Base-by-base conservation (phyloP, 805 yeast genomes). In the Monosporozyma siamensis region DNA sequence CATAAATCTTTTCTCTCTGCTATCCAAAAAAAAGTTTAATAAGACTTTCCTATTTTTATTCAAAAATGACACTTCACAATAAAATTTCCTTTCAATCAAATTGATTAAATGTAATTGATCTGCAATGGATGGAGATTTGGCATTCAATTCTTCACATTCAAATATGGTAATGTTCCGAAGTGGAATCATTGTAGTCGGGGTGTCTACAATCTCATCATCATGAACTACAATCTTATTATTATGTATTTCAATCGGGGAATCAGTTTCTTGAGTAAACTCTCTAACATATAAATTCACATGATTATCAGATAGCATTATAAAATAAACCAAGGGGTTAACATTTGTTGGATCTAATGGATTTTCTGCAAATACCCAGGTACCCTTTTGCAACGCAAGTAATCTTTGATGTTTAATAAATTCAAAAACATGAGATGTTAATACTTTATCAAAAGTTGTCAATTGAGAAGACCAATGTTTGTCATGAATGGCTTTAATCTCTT, bases 351-450 rank as follows among this genome's bases (percentile, higher is more conserved):
- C 58, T 10, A 61, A 47, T 17, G 82, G 87, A 41, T 71, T 65
- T 29, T 78, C 81, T 1, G 80, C 71, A 55, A 69, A 81, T 11
- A 82, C 89, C 95, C 95, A 86, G 2, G 83, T 73, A 1, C 95
- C 95, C 53, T 74, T 78, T 22, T 86, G 77, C 39, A 86, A 63
- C 54, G 78, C 80, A 44, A 82, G 61, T 37, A 81, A 77, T 52
- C 90, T 70, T 63, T 83, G 92, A 56, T 82, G 88, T 44, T 75
- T 74, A 12, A 85, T 87, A 56, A 82, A 83, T 30, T 78, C 80
- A 44, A 71, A 65, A 0, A 81, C 83, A 55, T 86, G 87, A 11
- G 62, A 56, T 9, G 70, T 57, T 44, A 82, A 65, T 24, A 70
- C 59, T 3, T 60, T 58, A 52, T 76, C 72, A 53, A 85, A 80